phyloP scores from a whole-genome alignment of 2,329 filamentous ascomycete genomes.

The Xylariaceae sp. region DNA sequence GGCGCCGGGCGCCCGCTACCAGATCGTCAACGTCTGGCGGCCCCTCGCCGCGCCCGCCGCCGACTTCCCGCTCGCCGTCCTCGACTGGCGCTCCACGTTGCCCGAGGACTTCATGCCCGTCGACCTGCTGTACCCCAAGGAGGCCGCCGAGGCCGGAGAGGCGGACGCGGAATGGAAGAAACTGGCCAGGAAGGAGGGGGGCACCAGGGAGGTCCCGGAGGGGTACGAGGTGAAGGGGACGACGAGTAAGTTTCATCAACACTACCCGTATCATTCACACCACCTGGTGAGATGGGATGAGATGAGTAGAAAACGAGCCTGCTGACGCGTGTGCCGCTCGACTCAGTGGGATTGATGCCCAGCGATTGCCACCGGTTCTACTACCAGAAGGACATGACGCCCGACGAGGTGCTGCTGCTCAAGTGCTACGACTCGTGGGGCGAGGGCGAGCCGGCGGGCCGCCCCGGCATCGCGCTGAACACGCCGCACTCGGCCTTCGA shows the following conservation, averaged over 20 bases:
- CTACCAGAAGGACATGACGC: slow-evolving; percentile 61
- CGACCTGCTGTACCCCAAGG: slow-evolving; percentile 52
- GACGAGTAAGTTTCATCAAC: too few species aligned
- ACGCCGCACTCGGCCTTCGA: slow-evolving; percentile 48
- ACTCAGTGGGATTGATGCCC: slow-evolving; percentile 48
- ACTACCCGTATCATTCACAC: slow-evolving; percentile 26
- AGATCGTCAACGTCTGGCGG: slow-evolving; percentile 66
- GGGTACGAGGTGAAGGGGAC: slow-evolving; percentile 57
- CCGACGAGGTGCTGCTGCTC: slow-evolving; percentile 39
- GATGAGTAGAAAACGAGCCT: slow-evolving; percentile 32
- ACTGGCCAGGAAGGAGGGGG: slow-evolving; percentile 45
- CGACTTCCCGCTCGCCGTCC: slow-evolving; percentile 54
- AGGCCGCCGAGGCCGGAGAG: slow-evolving; percentile 15
- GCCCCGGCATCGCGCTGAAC: slow-evolving; percentile 35
- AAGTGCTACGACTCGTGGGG: slow-evolving; percentile 47
- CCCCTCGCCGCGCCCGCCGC: slow-evolving; percentile 55
- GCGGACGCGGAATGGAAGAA: slow-evolving; percentile 54
- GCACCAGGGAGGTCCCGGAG: slow-evolving; percentile 38
- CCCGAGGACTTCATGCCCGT: slow-evolving; percentile 52
- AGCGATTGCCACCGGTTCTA: slow-evolving; percentile 54
- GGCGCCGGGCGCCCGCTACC: slow-evolving; percentile 37
- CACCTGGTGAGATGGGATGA: too few species aligned
- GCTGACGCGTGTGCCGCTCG: too few species aligned
- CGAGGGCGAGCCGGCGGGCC: slow-evolving; percentile 26
- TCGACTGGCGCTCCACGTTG: slow-evolving; percentile 53